A percentile compares a stretch with the other conserved stretches of the same genome.
Conservation (phyloP, 495 filamentous ascomycete species). For the Usnea hakonensis region DNA sequence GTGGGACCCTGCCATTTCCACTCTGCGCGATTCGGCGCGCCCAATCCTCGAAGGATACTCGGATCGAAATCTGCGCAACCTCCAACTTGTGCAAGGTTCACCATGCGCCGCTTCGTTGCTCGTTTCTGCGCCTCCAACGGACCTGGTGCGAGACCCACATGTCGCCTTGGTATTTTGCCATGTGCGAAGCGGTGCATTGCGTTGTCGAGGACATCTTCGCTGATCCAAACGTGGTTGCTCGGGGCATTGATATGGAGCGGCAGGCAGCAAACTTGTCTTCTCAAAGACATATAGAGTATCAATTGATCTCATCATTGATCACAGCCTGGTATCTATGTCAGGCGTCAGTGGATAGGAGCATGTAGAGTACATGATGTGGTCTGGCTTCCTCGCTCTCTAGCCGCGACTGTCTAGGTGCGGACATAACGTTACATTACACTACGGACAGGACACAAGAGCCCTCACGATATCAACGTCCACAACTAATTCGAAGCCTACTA, state of each 20-base stretch:
- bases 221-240: constrained; percentile 46
- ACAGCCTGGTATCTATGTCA: background rate
- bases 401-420: background rate
- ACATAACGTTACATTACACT: background rate
- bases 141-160: constrained; percentile 50
- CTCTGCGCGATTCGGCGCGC: constrained; percentile 6
- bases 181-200: constrained; percentile 43
- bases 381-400: background rate
- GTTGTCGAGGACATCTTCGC: constrained; percentile 45
- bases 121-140: constrained; percentile 52
- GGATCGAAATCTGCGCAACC: constrained; percentile 23
- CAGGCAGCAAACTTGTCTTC: constrained; percentile 18
- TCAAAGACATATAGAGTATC: constrained; percentile 14
- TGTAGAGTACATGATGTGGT: background rate
- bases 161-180: constrained; percentile 32
- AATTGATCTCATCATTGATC: constrained; percentile 6
- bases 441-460: background rate
- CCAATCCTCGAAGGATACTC: constrained; percentile 24
- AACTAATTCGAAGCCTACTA: too few relatives aligned
- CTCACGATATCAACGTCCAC: background rate
- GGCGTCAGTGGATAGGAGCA: background rate
- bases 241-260: background rate
- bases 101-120: constrained; percentile 43
- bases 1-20: constrained; percentile 21
- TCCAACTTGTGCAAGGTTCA: constrained; percentile 36